Base-by-base conservation (phyloP, 179 eudicot species). In the Carnegiea gigantea region DNA sequence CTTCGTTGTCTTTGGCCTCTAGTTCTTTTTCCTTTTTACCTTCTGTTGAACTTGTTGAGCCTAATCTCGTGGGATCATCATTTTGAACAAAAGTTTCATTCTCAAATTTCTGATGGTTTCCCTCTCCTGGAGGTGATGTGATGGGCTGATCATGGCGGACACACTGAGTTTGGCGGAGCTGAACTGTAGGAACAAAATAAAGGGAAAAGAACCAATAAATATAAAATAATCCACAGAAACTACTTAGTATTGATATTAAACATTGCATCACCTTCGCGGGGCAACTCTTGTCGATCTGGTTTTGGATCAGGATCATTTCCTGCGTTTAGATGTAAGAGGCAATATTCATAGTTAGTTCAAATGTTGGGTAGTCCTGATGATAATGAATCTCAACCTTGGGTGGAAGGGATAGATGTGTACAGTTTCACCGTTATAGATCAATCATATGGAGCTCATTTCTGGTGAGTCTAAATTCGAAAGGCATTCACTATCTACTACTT, bases 231-330 rank as follows among this genome's bases (percentile, higher is more conserved):
- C 17, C 18, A 28, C 3, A 54, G 18, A 23, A 43, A 57, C 10
- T 13, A 80, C 33, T 15, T 40, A 0, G 36, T 38, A 30, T 8
- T 30, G 30, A 20, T 33, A 0, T 12, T 11, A 24, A 30, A 70
- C 48, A 72, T 13, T 7, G 24, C 1, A 21, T 78, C 53, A 86
- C 88, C 86, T 83, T 80, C 75, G 53, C n/a, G 59, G 14, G 80
- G 44, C 21, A 49, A 28, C 8, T 83, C 76, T 74, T 74, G 44
- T 7, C 30, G 18, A 70, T 76, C 23, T 48, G 15, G 72, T 30
- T 21, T 68, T 46, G 40, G 81, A 51, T 38, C 36, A 38, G 53
- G 78, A 43, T 49, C 48, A 38, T 77, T 77, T 46, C 67, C 77
- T 73, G 78, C 60, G 49, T 78, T 68, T 70, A 49, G 3, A 62